Evolutionary conservation across 2,329 filamentous ascomycete species (phyloP), one percentile per base, ranked within the genome.

Genomic region (Calonectria honghensis): DNA sequence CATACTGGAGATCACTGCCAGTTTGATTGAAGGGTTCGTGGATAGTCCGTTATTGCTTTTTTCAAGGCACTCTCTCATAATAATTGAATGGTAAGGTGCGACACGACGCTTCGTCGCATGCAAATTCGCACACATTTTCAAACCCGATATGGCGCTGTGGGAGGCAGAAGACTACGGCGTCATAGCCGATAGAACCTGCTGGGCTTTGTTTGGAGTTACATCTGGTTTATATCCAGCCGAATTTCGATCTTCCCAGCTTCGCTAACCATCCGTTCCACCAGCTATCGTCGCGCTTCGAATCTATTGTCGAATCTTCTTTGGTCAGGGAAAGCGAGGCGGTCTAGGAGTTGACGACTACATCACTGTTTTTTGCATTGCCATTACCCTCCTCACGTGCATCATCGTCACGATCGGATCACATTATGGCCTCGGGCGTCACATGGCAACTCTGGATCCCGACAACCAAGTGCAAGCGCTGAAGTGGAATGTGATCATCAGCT

Each of bases 401-500:
- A 72, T 80, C 31, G 61, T 80, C 54, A 80, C 70, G 2, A 78
- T 81, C 31, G 79, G 79, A 16, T 77, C 76, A 0, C 68, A 71
- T 13, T 76, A 80, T 39, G 79, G 80, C n/a, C 78, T 81, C 45
- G 80, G 80, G 16, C 70, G 75, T 61, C 77, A 75, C 31, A 70
- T 78, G 54, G 31, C 57, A 0, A 66, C 64, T 6, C 27, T 66
- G 31, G 64, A 68, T 2, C 67, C 73, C 1, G 61, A 66, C 6
- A 39, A 41, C 0, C 2, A 69, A 2, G 48, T 76, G 9, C 57
- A 77, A 11, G 78, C 79, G 14, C 52, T 80, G 7, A 79, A 77
- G 51, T 81, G 78, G 77, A 81, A 81, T 51, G 73, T 75, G 50
- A 80, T 81, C 31, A 80, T 79, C 64, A 80, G 76, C 72, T 76